Percentiles rank a stretch among this genome's conserved stretches.
Conservation (phyloP, 2,329 filamentous ascomycete genomes). For the Gyromitra esculenta region DNA sequence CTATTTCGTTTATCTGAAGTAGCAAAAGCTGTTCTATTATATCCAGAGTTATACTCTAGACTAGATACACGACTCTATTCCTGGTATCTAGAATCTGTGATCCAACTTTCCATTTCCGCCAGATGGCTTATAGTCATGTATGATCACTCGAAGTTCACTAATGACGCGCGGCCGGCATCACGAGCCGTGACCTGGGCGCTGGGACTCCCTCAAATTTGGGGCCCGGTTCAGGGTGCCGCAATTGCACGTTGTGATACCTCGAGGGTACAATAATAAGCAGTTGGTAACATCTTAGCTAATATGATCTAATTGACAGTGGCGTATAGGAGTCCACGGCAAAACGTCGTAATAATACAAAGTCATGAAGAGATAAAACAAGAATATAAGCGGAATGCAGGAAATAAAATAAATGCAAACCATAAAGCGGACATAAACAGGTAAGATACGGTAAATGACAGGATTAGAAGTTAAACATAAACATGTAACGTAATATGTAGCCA, state of each 20-base stretch:
- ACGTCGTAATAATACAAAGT: conserved; percentile 35
- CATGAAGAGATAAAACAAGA: conserved; percentile 4
- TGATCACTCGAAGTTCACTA: background rate
- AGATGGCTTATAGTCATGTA: background rate
- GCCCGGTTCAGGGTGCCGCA: background rate
- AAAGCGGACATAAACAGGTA: background rate
- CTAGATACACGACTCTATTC: too few relatives aligned
- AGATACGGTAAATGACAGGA: conserved; percentile 21
- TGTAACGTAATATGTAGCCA: conserved; percentile 31
- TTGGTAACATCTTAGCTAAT: background rate
- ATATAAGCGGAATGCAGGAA: background rate
- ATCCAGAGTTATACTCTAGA: background rate
- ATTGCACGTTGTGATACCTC: background rate
- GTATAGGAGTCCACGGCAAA: conserved; percentile 10
- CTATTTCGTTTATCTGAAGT: background rate
- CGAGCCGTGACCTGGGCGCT: background rate
- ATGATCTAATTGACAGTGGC: conserved; percentile 5
- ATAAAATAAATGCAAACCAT: conserved; percentile 15
- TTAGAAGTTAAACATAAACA: conserved; percentile 50
- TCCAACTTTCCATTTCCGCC: background rate
- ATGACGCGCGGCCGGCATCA: background rate
- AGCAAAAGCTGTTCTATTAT: background rate
- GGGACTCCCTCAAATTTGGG: background rate
- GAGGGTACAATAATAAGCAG: background rate
- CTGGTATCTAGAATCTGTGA: too few relatives aligned